Evolutionary conservation across 2,329 filamentous ascomycete species (phyloP), one percentile per base, ranked within the genome.

Genomic region (Davidsoniella virescens): DNA sequence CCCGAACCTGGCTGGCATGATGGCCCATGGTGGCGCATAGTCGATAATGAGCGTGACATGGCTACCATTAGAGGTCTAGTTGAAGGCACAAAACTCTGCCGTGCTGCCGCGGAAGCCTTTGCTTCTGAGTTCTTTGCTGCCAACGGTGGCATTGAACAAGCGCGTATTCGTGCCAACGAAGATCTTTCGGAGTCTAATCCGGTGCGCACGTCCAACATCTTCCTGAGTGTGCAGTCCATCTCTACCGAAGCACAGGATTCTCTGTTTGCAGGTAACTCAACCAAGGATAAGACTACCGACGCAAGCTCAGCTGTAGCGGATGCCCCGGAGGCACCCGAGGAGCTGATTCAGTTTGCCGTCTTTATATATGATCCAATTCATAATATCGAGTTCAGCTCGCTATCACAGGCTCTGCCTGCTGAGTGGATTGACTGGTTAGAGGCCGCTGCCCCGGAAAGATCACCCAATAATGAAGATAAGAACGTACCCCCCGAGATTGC

Each of bases 341-440:
- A 82, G 43, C 66, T 79, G 6, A 69, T 87, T 37, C 73, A 73
- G 55, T 90, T 93, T 58, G 85, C 85, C 20, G 68, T 92, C 51
- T 87, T 86, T 60, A 74, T 92, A 20, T 71, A 85, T 59, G 92
- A 98, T 60, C 90, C 92, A 2, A 78, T 95, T 36, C 92, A 98
- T 64, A 81, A 84, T 53, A 93, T 98, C 57, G 80, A 82, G 52
- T 96, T 92, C 70, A 75, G 80, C 57, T 78, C 86, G 1, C 64
- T 95, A 59, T 88, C 85, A 53, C 92, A 98, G 67, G 65, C 79
- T 7, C 72, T 96, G 45, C 92, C 92, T 0, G 75, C 78, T 39
- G 81, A 82, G 61, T 98, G 92, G 92, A 76, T 86, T 47, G 76
- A 81, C 54, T 98, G 92, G 92, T 74, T 98, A 5, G 90, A 98